Percentiles rank a stretch among this genome's conserved stretches.
These are phyloP conservation scores for Ramalina intermedia DNA, from an alignment of 495 filamentous ascomycete genomes.

Conservation along the genomic window DNA sequence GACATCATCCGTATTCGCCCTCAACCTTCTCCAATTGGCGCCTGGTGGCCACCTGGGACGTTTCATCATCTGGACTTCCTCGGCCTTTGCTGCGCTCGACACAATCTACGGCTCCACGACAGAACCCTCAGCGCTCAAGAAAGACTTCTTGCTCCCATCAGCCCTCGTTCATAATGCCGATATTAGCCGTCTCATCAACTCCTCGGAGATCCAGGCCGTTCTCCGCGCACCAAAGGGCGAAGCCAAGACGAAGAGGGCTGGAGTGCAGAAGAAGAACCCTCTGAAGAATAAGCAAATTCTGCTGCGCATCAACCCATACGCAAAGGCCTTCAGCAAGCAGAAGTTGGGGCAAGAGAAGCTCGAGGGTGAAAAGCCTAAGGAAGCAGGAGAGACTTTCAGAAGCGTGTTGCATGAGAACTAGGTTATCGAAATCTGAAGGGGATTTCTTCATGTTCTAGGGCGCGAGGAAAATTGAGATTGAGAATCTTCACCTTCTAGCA, in stretches of 20 bases:
- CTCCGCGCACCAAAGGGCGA: slow-evolving; percentile 79
- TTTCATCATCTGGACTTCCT: slow-evolving; percentile 97
- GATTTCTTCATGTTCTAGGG: too few relatives aligned
- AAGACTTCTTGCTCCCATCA: slow-evolving; percentile 90
- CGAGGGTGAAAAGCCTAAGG: slow-evolving; percentile 38
- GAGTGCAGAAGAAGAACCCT: slow-evolving; percentile 99
- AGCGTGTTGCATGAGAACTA: slow-evolving; percentile 42
- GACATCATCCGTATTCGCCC: slow-evolving; percentile 82
- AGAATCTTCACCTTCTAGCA: neutral
- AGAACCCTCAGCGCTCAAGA: slow-evolving; percentile 75
- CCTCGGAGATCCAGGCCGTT: slow-evolving; percentile 90
- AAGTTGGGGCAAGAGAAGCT: slow-evolving; percentile 54
- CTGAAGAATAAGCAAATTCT: slow-evolving; percentile 94
- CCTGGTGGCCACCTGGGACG: slow-evolving; percentile 97
- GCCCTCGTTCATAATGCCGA: slow-evolving; percentile 83
- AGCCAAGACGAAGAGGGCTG: slow-evolving; percentile 72
- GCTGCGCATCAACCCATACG: slow-evolving; percentile 95
- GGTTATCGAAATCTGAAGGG: neutral
- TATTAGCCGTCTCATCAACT: slow-evolving; percentile 94
- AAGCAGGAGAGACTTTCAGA: slow-evolving; percentile 33
- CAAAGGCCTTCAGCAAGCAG: slow-evolving; percentile 68
- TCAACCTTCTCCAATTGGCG: slow-evolving; percentile 98
- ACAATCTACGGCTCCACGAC: slow-evolving; percentile 88
- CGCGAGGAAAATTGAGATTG: neutral
- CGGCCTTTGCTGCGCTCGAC: slow-evolving; percentile 91